phyloP scores from a whole-genome alignment of 2,329 filamentous ascomycete genomes.

The Fusarium sp. region DNA sequence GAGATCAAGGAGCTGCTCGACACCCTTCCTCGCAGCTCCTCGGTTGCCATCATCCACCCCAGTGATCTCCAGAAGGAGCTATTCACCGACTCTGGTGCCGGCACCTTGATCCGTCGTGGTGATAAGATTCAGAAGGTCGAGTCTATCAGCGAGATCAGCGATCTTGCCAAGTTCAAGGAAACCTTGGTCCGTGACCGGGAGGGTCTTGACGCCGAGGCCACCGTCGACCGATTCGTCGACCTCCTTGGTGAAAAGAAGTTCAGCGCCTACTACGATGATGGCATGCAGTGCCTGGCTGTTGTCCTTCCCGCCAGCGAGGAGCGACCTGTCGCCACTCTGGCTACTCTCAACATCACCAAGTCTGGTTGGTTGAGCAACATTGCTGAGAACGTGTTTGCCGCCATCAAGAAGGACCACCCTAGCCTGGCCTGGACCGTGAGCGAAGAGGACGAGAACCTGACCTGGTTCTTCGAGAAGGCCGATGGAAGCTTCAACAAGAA shows the following conservation, averaged over 20 bases:
- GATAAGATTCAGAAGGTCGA: slow-evolving; percentile 86
- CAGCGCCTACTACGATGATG: slow-evolving; percentile 94
- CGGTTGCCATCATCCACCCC: slow-evolving; percentile 97
- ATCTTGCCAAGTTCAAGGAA: slow-evolving; percentile 82
- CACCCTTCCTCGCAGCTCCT: slow-evolving; percentile 89
- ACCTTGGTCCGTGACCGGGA: slow-evolving; percentile 85
- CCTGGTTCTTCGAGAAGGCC: slow-evolving; percentile 98
- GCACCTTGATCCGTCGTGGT: slow-evolving; percentile 90
- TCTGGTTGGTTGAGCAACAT: slow-evolving; percentile 95
- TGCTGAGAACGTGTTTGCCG: slow-evolving; percentile 93
- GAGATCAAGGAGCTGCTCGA: slow-evolving; percentile 96
- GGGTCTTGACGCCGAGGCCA: slow-evolving; percentile 83
- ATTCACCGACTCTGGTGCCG: slow-evolving; percentile 95
- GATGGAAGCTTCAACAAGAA: slow-evolving; percentile 89
- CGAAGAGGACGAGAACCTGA: slow-evolving; percentile 94
- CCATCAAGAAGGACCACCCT: slow-evolving; percentile 93
- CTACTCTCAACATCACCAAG: slow-evolving; percentile 93
- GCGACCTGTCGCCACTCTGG: slow-evolving; percentile 81
- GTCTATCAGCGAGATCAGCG: slow-evolving; percentile 79
- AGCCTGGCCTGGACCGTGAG: slow-evolving; percentile 97
- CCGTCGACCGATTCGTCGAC: slow-evolving; percentile 88
- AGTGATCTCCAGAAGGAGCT: slow-evolving; percentile 96
- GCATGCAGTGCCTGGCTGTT: slow-evolving; percentile 91
- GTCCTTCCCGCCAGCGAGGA: slow-evolving; percentile 80
- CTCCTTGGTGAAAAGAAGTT: slow-evolving; percentile 83